Evolutionary conservation across 345 rosid genomes (phyloP).

Genomic region (Euclidium syriacum): DNA sequence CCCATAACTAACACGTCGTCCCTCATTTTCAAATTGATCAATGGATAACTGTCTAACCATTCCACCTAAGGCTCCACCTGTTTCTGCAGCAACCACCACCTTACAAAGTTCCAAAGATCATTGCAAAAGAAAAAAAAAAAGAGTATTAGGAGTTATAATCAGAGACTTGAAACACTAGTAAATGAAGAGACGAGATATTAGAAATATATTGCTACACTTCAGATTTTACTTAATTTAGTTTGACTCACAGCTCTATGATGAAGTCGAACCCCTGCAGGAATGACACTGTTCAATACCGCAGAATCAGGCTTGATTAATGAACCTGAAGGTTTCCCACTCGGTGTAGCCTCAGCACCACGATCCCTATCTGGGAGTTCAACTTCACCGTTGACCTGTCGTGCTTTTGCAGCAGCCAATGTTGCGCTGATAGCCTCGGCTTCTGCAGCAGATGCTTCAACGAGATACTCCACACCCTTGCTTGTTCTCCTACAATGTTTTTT

Average conservation of each 20-base stretch:
- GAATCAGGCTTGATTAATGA: conserved; percentile 71
- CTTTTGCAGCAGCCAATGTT: conserved; percentile 97
- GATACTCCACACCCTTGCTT: conserved; percentile 88
- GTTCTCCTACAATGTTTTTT: conserved; percentile 55
- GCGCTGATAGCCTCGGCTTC: conserved; percentile 99
- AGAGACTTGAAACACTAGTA: background rate
- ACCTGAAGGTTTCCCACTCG: conserved; percentile 77
- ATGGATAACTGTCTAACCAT: conserved; percentile 95
- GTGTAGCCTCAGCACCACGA: conserved; percentile 89
- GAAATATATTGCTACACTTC: conserved; percentile 4
- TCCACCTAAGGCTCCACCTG: conserved; percentile 97
- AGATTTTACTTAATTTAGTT: background rate
- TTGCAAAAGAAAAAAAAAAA: background rate
- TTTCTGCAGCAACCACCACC: conserved; percentile 98
- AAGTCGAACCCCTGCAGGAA: conserved; percentile 81
- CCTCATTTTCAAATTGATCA: conserved; percentile 97
- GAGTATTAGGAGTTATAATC: background rate
- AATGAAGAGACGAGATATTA: background rate
- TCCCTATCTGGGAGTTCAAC: conserved; percentile 86
- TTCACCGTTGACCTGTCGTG: conserved; percentile 87
- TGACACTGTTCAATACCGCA: conserved; percentile 46
- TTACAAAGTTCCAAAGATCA: conserved; percentile 26
- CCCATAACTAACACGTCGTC: conserved; percentile 93
- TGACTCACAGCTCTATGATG: conserved; percentile 95
- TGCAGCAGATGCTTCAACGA: conserved; percentile 97